These are phyloP conservation scores for Penicillium sp. DNA, from an alignment of 2,329 filamentous ascomycete species.

Conservation along the genomic window DNA sequence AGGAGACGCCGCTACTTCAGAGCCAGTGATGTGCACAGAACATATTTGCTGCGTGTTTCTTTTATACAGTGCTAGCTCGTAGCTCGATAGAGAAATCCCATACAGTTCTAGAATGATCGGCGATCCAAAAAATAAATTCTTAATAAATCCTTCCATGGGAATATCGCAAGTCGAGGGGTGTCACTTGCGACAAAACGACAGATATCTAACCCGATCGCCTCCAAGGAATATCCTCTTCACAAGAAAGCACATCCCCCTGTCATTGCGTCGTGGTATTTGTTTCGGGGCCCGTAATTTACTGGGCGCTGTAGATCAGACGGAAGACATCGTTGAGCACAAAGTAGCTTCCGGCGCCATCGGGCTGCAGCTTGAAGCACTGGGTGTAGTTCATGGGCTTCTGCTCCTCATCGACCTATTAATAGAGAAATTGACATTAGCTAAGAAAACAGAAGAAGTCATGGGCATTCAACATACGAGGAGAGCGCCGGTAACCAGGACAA, in stretches of 20 bases:
- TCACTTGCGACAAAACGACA: conserved; percentile 1
- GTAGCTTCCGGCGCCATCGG: conserved; percentile 67
- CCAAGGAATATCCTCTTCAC: conserved; percentile 7
- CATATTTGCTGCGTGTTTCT: background rate
- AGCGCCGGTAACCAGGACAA: conserved; percentile 85
- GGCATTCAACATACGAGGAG: conserved; percentile 65
- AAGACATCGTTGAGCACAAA: conserved; percentile 95
- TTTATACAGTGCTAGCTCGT: background rate
- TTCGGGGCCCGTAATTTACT: conserved; percentile 11
- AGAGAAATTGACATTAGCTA: background rate
- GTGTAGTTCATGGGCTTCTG: conserved; percentile 86
- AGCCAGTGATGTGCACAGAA: conserved; percentile 21
- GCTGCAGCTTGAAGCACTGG: conserved; percentile 82
- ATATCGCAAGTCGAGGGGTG: background rate
- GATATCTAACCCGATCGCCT: background rate
- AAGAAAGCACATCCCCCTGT: conserved; percentile 2
- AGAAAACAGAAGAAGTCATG: background rate
- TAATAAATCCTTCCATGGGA: background rate
- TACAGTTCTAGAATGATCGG: conserved; percentile 7
- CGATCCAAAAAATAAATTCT: conserved; percentile 8
- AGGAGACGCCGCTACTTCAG: conserved; percentile 39
- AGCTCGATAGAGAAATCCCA: conserved; percentile 3
- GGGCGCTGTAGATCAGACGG: conserved; percentile 69
- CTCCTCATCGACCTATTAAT: conserved; percentile 74
- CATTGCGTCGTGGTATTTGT: conserved; percentile 22